Evolutionary conservation across 2,329 filamentous ascomycete species (phyloP).

Genomic region (Rutstroemia sp.): DNA sequence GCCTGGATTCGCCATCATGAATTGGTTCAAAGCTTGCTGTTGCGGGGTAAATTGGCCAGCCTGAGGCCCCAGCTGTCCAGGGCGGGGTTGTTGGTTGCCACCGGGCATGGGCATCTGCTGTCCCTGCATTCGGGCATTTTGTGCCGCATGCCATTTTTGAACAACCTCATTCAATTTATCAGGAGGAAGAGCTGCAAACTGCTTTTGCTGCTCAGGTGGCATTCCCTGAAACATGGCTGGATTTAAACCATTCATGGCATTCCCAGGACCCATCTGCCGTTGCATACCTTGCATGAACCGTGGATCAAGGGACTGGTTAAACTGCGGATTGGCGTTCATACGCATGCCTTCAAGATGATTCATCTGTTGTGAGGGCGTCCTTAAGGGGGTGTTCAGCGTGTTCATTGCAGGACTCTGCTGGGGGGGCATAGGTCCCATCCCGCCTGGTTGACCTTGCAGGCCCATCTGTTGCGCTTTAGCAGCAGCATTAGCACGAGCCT

Average conservation of each 20-base stretch:
- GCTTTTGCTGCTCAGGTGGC: conserved; percentile 38
- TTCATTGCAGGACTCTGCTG: conserved; percentile 52
- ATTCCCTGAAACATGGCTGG: conserved; percentile 36
- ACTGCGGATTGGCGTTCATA: conserved; percentile 40
- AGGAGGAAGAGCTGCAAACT: conserved; percentile 36
- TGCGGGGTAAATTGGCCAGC: conserved; percentile 24
- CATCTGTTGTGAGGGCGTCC: conserved; percentile 27
- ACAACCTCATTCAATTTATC: conserved; percentile 48
- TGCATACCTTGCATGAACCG: conserved; percentile 48
- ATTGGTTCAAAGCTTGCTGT: conserved; percentile 22
- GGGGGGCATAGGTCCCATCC: conserved; percentile 42
- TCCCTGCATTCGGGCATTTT: conserved; percentile 11
- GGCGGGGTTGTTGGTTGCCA: conserved; percentile 21
- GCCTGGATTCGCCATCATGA: conserved; percentile 20
- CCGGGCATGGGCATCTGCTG: conserved; percentile 23
- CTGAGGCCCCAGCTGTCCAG: conserved; percentile 24
- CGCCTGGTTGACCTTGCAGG: conserved; percentile 45
- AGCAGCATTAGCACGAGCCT: conserved; percentile 23
- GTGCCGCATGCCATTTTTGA: conserved; percentile 35
- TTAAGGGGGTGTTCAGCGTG: conserved; percentile 49
- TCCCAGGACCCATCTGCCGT: conserved; percentile 29
- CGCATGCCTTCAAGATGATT: conserved; percentile 27
- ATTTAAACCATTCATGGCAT: conserved; percentile 32
- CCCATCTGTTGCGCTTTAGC: conserved; percentile 40
- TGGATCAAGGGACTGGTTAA: conserved; percentile 44